Evolutionary conservation across 176 grass and related monocot species (phyloP).

Genomic region (Aegilops bicornis): DNA sequence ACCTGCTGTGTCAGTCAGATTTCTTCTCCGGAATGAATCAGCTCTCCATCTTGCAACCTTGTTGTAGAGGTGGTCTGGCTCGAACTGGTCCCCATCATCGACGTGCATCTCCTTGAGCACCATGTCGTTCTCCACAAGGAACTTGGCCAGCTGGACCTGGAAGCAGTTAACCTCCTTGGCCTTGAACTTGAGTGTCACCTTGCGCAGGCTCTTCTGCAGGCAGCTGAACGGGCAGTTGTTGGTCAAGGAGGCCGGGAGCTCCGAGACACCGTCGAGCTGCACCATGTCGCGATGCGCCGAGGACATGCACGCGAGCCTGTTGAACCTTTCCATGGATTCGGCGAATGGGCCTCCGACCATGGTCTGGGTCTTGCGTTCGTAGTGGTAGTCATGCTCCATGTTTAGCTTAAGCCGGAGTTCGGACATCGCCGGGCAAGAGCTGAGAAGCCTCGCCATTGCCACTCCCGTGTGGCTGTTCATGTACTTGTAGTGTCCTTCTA

Average conservation of each 20-base stretch:
- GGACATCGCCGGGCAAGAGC: neutral
- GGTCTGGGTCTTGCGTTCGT: neutral
- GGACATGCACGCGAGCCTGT: neutral
- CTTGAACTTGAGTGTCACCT: neutral
- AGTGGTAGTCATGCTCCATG: neutral
- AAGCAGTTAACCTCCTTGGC: neutral
- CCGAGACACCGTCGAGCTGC: neutral
- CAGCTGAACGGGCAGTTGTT: neutral
- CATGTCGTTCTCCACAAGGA: neutral
- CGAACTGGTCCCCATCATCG: neutral
- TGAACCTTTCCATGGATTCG: neutral
- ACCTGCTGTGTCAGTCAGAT: neutral
- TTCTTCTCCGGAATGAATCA: neutral
- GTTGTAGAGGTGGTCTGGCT: neutral
- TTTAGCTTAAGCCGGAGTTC: neutral
- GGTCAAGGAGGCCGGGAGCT: neutral
- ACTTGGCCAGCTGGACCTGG: slow-evolving; percentile 8
- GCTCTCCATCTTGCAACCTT: neutral
- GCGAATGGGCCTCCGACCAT: neutral
- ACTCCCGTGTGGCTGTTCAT: neutral
- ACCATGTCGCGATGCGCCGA: neutral
- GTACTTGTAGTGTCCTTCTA: neutral
- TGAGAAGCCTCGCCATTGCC: neutral
- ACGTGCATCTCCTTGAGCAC: neutral
- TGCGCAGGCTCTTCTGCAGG: neutral